Evolutionary conservation across 805 yeast genomes (phyloP), one percentile per base, ranked within the genome.

Genomic region (Candida sakaeoensis): DNA sequence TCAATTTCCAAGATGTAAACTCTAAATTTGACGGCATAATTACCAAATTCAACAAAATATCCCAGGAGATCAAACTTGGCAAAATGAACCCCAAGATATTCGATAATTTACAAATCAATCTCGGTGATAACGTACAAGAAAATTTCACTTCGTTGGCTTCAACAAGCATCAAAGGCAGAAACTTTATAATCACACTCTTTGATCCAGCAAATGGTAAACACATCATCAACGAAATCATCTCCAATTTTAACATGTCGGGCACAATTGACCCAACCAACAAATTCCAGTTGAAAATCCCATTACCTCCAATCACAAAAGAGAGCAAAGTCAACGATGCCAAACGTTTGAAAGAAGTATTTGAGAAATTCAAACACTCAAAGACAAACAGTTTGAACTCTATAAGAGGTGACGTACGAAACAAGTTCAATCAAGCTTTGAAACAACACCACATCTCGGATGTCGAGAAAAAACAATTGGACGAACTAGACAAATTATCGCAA

Each of bases 181-280:
- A 78, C 49, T 68, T 87, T 38, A 61, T 76, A 23, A 77, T 91
- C n/a, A 88, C 96, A 0, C 90, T 89, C 2, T 91, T 83, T 59
- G 96, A 91, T 53, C 95, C 95, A 5, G 72, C 71, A 37, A 74
- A 85, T 48, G 72, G 79, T 28, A 83, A 86, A 50, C 72, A 75
- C 44, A 75, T 91, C 21, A 73, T 84, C 21, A 80, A 88, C 38
- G 72, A 90, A 0, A 79, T 91, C 14, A 58, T 87, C 44, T 82
- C 76, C 1, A 75, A 77, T 8, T 63, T 86, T 55, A 85, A 85
- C 52, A 61, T 91, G 70, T 87, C 82, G 44, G 95, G 98, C 1
- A 90, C 84, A 54, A 70, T 69, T 16, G 90, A 87, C 43, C 77
- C 85, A 1, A 67, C 76, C 39, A 85, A 84, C 55, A 79, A 81